Conservation (phyloP, 2,329 filamentous ascomycete genomes). For the Alternaria incomplexa region DNA sequence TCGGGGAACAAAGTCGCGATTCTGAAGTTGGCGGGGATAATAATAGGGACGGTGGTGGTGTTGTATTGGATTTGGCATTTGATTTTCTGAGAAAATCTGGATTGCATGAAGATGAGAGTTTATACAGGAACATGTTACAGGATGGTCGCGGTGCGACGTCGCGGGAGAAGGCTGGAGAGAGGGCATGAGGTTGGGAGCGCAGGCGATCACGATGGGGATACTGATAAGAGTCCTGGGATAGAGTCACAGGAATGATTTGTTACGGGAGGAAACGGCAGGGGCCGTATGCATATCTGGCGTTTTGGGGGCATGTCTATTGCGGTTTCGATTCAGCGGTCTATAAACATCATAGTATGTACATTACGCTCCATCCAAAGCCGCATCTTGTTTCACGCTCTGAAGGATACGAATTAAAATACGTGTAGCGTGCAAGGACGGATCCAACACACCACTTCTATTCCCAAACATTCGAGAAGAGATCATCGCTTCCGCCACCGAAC, state of each 20-base stretch:
- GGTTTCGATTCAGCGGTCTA: constrained; percentile 4
- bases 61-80: constrained; percentile 71
- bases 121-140: neutral
- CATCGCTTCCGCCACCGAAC: constrained; percentile 67
- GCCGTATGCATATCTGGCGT: neutral
- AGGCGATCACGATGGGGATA: neutral
- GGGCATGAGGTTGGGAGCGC: neutral
- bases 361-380: neutral
- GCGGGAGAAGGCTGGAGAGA: neutral
- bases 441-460: constrained; percentile 57
- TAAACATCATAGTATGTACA: constrained; percentile 9
- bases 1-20: constrained; percentile 91
- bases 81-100: constrained; percentile 8
- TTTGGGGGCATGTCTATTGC: neutral
- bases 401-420: neutral
- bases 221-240: too few relatives aligned
- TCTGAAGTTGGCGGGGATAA: constrained; percentile 84
- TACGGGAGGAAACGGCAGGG: neutral
- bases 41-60: constrained; percentile 73
- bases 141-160: too few relatives aligned
- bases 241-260: neutral
- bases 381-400: neutral
- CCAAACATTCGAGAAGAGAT: constrained; percentile 97
- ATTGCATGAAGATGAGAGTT: neutral
- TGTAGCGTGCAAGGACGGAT: neutral